phyloP scores from a whole-genome alignment of 768 basidiomycete genomes.

The Suillus americanus region DNA sequence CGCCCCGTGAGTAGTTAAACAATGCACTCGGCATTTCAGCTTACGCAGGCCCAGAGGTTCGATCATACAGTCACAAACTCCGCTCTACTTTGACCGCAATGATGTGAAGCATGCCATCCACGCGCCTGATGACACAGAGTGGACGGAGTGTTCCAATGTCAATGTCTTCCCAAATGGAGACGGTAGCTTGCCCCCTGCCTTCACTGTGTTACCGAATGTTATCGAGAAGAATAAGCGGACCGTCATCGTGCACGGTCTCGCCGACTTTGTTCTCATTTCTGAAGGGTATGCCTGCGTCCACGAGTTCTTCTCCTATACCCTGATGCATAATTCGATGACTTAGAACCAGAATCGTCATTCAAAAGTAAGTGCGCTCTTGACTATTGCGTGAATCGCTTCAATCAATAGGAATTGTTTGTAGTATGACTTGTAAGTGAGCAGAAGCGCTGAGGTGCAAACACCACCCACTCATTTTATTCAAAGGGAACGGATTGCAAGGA shows the following conservation, averaged over 20 bases:
- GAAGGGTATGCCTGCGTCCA: slow-evolving; percentile 50
- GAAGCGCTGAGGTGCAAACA: neutral
- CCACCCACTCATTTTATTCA: slow-evolving; percentile 1
- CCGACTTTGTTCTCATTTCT: slow-evolving; percentile 71
- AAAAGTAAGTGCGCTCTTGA: slow-evolving; percentile 44
- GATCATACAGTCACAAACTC: slow-evolving; percentile 53
- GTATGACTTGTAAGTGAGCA: slow-evolving; percentile 42
- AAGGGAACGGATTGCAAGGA: slow-evolving; percentile 45
- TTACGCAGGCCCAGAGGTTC: slow-evolving; percentile 43
- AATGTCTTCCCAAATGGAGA: slow-evolving; percentile 66
- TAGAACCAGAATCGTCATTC: slow-evolving; percentile 56
- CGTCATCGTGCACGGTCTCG: slow-evolving; percentile 72
- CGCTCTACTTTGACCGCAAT: slow-evolving; percentile 66
- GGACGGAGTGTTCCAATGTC: slow-evolving; percentile 62
- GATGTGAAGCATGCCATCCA: slow-evolving; percentile 71
- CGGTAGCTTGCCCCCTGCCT: slow-evolving; percentile 56
- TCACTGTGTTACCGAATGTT: slow-evolving; percentile 68
- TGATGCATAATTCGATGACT: neutral
- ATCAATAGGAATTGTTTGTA: slow-evolving; percentile 12
- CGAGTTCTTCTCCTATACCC: neutral
- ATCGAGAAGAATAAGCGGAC: slow-evolving; percentile 72
- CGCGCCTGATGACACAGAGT: slow-evolving; percentile 58
- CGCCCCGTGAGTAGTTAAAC: slow-evolving; percentile 55
- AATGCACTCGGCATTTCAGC: neutral
- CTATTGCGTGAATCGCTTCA: neutral